Percentiles rank a stretch among this genome's conserved stretches.
Conservation (phyloP, 208 protist species). For the Polymyxa betae region DNA sequence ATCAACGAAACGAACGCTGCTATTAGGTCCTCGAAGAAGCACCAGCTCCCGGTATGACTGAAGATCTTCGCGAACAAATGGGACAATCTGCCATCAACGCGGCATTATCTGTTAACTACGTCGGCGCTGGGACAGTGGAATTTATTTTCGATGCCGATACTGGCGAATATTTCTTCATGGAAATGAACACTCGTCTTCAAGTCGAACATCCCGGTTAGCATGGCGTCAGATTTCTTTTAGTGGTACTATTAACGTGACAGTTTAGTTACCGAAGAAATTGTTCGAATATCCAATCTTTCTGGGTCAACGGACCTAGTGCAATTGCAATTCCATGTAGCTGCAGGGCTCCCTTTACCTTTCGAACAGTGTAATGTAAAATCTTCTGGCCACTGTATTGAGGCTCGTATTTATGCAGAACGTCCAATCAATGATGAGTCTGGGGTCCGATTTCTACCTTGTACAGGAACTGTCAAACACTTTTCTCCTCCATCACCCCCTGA, state of each 20-base stretch:
- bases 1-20: slow-evolving; percentile 52
- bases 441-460: neutral
- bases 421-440: neutral
- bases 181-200: slow-evolving; percentile 94
- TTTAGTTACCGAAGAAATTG: slow-evolving; percentile 37
- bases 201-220: slow-evolving; percentile 32
- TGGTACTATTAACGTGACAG: neutral
- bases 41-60: slow-evolving; percentile 58
- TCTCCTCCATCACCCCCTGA: neutral
- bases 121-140: slow-evolving; percentile 89
- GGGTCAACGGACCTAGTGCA: slow-evolving; percentile 64
- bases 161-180: slow-evolving; percentile 94
- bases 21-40: slow-evolving; percentile 67
- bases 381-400: slow-evolving; percentile 57
- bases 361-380: slow-evolving; percentile 71
- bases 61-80: slow-evolving; percentile 51
- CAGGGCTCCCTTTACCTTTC: slow-evolving; percentile 70
- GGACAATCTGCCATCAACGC: slow-evolving; percentile 55
- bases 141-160: slow-evolving; percentile 89
- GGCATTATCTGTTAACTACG: slow-evolving; percentile 68
- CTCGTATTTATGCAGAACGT: slow-evolving; percentile 57
- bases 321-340: slow-evolving; percentile 85
- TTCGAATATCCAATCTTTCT: neutral
- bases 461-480: slow-evolving; percentile 45
- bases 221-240: neutral